phyloP scores from a whole-genome alignment of 2,329 filamentous ascomycete genomes.

The Arthrobotrys conoides region DNA sequence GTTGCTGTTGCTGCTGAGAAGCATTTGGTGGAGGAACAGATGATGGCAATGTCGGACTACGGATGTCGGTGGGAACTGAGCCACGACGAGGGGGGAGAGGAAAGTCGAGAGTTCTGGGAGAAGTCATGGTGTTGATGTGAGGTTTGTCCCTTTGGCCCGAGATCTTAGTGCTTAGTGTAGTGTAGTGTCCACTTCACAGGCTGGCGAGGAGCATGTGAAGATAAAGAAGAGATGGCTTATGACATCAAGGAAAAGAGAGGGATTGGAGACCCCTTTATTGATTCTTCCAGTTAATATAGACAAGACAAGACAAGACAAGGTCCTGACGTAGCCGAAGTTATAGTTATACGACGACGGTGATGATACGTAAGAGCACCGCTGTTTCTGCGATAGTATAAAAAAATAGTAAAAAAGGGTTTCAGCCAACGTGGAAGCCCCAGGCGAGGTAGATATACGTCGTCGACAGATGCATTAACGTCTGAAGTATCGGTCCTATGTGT shows the following conservation, averaged over 20 bases:
- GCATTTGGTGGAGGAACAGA: conserved; percentile 10
- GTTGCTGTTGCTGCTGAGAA: conserved; percentile 41
- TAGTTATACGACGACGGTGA: background rate
- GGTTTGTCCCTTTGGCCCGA: conserved; percentile 28
- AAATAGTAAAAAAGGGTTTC: background rate
- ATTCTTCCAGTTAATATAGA: conserved; percentile 9
- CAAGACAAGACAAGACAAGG: conserved; percentile 9
- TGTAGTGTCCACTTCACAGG: background rate
- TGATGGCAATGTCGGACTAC: conserved; percentile 34
- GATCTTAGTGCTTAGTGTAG: no score
- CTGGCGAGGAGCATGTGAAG: conserved; percentile 33
- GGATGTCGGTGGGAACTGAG: conserved; percentile 46
- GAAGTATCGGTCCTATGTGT: background rate
- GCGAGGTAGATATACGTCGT: conserved; percentile 10
- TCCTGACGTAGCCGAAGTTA: conserved; percentile 25
- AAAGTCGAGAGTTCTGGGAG: conserved; percentile 57
- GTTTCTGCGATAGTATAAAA: background rate
- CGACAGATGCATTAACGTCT: background rate
- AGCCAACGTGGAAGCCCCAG: conserved; percentile 46
- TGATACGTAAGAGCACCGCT: background rate
- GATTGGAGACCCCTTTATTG: conserved; percentile 27
- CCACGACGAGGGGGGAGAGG: conserved; percentile 51
- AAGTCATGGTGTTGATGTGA: conserved; percentile 39
- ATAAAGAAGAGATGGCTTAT: conserved; percentile 21
- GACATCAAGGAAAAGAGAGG: conserved; percentile 31